phyloP scores from a whole-genome alignment of 78 protist species.

The Dictyostelium purpureum region DNA sequence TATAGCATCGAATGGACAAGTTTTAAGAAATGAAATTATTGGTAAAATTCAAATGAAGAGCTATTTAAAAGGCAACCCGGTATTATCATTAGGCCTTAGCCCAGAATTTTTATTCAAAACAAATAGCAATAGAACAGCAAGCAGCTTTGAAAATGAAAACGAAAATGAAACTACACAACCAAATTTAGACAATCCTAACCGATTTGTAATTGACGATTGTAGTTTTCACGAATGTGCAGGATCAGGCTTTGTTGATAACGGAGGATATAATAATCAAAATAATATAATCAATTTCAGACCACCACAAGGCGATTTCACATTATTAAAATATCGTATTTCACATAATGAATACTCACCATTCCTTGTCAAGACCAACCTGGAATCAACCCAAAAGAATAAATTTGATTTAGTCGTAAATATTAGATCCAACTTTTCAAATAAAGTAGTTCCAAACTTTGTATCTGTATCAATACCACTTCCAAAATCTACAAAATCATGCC shows the following conservation, averaged over 20 bases:
- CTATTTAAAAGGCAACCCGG: conserved; percentile 89
- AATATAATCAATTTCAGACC: conserved; percentile 44
- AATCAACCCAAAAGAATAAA: background rate
- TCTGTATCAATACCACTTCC: conserved; percentile 47
- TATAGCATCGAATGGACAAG: conserved; percentile 70
- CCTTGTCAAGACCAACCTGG: conserved; percentile 1
- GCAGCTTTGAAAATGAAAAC: no score
- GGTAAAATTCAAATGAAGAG: conserved; percentile 92
- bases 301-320: conserved; percentile 73
- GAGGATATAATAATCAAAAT: no score
- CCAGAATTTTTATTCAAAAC: conserved; percentile 83
- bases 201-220: conserved; percentile 42
- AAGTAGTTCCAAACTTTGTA: conserved; percentile 12
- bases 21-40: conserved; percentile 81
- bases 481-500: conserved; percentile 18
- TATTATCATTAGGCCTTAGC: conserved; percentile 86
- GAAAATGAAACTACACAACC: background rate
- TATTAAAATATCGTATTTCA: conserved; percentile 59
- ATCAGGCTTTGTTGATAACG: conserved; percentile 32
- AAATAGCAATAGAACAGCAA: background rate
- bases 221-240: conserved; percentile 61
- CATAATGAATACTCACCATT: conserved; percentile 50
- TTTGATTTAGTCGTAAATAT: conserved; percentile 23
- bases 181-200: background rate
- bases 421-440: conserved; percentile 40